Evolutionary conservation across 148 eudicot genomes (phyloP), one percentile per base, ranked within the genome.

Genomic region (Simmondsia chinensis): DNA sequence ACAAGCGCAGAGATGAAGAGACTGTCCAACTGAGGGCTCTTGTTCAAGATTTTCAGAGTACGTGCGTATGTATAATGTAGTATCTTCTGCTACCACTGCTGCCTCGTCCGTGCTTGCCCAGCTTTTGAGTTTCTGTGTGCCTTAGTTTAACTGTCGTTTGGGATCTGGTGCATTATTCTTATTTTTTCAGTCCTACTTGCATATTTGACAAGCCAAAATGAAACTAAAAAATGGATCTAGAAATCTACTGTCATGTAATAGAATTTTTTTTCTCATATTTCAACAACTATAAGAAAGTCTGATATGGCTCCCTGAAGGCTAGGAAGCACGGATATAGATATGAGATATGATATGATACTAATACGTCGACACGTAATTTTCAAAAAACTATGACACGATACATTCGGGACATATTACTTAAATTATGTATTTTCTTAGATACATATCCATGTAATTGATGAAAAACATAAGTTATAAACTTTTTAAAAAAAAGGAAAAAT

Each of bases 11-110:
- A 61, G 75, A 74, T 47, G 69, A 79, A 66, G 94, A 85, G 69
- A 70, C 71, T 52, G 19, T 61, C 32, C 94, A 91, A 42, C 60
- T 91, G 57, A 79, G 77, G 63, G 70, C 83, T 38, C 88, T 79
- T 68, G 61, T 91, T 60, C 79, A 72, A 57, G 85, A 77, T 68
- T 83, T 85, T 37, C 75, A 86, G 58, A 70, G 99, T 91, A 82
- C 44, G 80, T 40, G 52, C 24, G 39, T 44, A 37, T 34, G 14
- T 35, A 9, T 57, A 33, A 19, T 30, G 46, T 46, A 7, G 12
- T 4, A 43, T 37, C 60, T 31, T 44, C 14, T 46, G 9, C 26
- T 14, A 48, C 23, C 13, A 29, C 27, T 7, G 33, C 25, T 38
- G 40, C 4, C 34, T 26, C 43, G 27, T 35, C 33, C 6, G 21